Conservation (phyloP, 139 green algal species). For the Volvox africanus region DNA sequence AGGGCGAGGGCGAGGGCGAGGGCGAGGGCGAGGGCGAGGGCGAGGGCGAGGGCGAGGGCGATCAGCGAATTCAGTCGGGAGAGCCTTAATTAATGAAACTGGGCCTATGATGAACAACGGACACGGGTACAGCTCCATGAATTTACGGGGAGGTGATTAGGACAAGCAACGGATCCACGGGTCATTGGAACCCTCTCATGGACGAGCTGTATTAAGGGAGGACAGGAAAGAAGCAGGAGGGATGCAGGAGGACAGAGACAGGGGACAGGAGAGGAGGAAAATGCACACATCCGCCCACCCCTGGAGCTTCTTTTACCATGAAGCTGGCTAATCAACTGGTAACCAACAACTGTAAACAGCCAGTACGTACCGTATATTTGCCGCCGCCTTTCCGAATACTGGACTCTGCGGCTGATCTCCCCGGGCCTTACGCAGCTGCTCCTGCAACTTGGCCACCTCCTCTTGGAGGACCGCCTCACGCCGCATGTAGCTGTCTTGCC, state of each 20-base stretch:
- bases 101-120: no score
- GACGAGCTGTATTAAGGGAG: no score
- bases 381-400: constrained; percentile 48
- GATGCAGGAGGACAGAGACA: background rate
- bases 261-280: background rate
- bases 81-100: no score
- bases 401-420: constrained; percentile 10
- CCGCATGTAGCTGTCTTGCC: constrained; percentile 58
- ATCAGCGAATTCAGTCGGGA: background rate
- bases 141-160: no score
- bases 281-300: background rate
- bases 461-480: constrained; percentile 39
- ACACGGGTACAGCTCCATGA: no score
- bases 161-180: no score
- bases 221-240: background rate
- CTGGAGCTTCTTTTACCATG: no score
- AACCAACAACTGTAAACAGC: no score
- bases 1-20: background rate
- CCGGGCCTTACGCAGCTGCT: constrained; percentile 21
- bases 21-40: background rate
- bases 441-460: constrained; percentile 34
- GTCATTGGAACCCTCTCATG: no score
- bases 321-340: no score
- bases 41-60: background rate
- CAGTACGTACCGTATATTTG: constrained; percentile 42